phyloP scores from a whole-genome alignment of 768 basidiomycete species.

The Dacryopinax primogenitus region DNA sequence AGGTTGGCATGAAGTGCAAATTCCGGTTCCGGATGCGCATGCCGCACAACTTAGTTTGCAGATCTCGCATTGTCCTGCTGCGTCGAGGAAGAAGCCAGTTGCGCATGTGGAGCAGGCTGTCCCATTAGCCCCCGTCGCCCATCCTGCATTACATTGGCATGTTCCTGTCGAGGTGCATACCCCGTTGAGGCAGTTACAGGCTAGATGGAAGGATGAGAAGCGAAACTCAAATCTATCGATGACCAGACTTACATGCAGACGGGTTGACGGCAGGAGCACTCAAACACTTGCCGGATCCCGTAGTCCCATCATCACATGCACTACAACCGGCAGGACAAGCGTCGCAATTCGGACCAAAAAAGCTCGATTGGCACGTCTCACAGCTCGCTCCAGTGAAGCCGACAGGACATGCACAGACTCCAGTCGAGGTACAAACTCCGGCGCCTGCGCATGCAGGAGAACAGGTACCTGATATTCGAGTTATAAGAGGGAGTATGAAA shows the following conservation, averaged over 20 bases:
- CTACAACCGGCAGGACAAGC: conserved; percentile 56
- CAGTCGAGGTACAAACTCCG: conserved; percentile 57
- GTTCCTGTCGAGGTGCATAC: conserved; percentile 53
- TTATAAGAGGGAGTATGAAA: neutral
- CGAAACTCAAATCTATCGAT: neutral
- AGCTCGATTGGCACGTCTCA: conserved; percentile 59
- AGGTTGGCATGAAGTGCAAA: conserved; percentile 58
- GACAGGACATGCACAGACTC: conserved; percentile 55
- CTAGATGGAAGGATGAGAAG: conserved; percentile 33
- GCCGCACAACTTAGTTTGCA: conserved; percentile 60
- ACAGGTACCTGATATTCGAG: conserved; percentile 36
- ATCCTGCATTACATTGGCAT: conserved; percentile 67
- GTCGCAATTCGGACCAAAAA: conserved; percentile 62
- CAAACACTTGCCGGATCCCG: conserved; percentile 64
- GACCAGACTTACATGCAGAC: conserved; percentile 13
- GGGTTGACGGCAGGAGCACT: conserved; percentile 34
- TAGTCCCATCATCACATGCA: conserved; percentile 65
- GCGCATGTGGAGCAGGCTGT: conserved; percentile 66
- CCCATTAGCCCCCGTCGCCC: conserved; percentile 51
- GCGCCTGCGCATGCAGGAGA: conserved; percentile 60
- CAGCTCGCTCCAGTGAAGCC: conserved; percentile 72
- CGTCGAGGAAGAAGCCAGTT: conserved; percentile 58
- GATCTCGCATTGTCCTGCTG: conserved; percentile 62
- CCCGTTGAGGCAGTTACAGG: conserved; percentile 76
- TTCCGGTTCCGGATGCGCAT: conserved; percentile 55